Evolutionary conservation across 805 yeast species (phyloP), one percentile per base, ranked within the genome.

Genomic region (Schizosaccharomyces cryophilus): DNA sequence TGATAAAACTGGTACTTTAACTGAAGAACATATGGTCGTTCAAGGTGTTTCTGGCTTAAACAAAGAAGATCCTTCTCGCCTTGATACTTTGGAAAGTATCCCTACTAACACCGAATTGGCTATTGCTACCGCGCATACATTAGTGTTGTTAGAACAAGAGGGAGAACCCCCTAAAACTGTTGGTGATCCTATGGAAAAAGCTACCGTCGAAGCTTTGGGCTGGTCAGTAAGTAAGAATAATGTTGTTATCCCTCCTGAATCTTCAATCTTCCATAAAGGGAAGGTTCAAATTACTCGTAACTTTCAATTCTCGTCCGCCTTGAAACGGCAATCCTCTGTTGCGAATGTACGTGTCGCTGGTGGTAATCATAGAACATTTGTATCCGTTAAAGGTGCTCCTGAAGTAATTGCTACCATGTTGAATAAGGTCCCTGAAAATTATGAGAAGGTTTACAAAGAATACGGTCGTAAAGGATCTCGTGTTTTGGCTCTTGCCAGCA

Each of bases 151-250:
- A 63, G 96, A 93, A 67, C 51, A 45, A 45, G 95, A 89, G 70
- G 98, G 97, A 67, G 97, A 93, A 64, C 19, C 38, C 9, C 13
- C 30, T n/a, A 21, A 56, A 30, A 80, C 89, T 66, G 98, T 93
- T 64, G 98, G 98, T 73, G 98, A 93, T 69, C 96, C 98, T 64
- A 90, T 93, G 97, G 98, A 93, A 74, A 87, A 88, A 73, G 96
- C 94, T 31, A 93, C 98, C 61, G 76, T 93, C 66, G 83, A 82
- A 66, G 90, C 95, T 54, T 80, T 93, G 62, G 81, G 82, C 38
- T 93, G 96, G 96, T 76, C 75, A 51, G 84, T 93, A 64, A 86
- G 84, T 61, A 78, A 77, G 62, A 85, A 87, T 65, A 65, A 64
- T 17, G 55, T 64, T 5, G 66, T 66, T 17, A 38, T 65, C 54